phyloP scores from a whole-genome alignment of 345 rosid genomes.

The Eucalyptus urophylla region DNA sequence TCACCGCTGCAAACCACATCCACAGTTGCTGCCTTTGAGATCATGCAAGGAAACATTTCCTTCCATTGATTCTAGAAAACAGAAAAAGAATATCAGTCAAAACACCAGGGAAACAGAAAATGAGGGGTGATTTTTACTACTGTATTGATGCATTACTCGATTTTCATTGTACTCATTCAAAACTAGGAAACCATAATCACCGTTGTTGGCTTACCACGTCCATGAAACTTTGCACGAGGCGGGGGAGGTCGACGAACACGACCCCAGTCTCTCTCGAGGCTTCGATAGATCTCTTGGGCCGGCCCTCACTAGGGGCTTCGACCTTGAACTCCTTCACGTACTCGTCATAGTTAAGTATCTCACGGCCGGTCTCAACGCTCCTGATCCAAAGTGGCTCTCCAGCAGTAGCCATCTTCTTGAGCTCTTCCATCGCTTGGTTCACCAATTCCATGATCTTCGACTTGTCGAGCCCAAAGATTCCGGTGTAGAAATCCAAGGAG shows the following conservation, averaged over 20 bases:
- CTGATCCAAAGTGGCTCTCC: conserved; percentile 78
- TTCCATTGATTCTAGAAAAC: conserved; percentile 72
- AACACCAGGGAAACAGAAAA: neutral
- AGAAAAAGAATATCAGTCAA: neutral
- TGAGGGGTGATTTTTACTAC: neutral
- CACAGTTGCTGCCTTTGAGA: conserved; percentile 80
- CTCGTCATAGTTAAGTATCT: conserved; percentile 92
- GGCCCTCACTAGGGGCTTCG: conserved; percentile 20
- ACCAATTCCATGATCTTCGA: conserved; percentile 58
- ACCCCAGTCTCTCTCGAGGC: conserved; percentile 81
- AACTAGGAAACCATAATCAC: neutral
- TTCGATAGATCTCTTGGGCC: conserved; percentile 58
- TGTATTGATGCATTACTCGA: neutral
- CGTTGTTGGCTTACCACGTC: conserved; percentile 46
- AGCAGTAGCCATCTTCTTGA: conserved; percentile 70
- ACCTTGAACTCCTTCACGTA: conserved; percentile 61
- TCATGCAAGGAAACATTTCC: conserved; percentile 89
- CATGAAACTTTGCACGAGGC: conserved; percentile 72
- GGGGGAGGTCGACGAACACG: conserved; percentile 74
- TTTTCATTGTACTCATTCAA: neutral
- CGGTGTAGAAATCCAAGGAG: conserved; percentile 68
- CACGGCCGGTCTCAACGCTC: conserved; percentile 87
- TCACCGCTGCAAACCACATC: conserved; percentile 77
- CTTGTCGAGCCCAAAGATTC: conserved; percentile 73
- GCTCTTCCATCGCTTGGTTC: conserved; percentile 74